Evolutionary conservation across 352 stramenopile genomes (phyloP).

Genomic region (Pythium graminicola): DNA sequence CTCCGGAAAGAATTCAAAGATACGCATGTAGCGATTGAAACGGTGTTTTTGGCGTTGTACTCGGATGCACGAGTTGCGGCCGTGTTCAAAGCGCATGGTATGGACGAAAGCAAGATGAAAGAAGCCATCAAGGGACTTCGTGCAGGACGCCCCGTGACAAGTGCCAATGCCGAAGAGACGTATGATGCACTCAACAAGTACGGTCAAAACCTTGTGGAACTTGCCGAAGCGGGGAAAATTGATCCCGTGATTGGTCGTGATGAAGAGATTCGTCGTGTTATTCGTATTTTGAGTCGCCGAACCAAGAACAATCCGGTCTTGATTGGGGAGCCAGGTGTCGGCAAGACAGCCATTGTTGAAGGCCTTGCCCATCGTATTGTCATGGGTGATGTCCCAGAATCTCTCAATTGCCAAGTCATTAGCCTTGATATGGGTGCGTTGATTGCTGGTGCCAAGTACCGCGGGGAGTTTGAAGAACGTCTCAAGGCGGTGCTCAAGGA

Average conservation of each 20-base stretch:
- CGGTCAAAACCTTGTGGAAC: conserved; percentile 90
- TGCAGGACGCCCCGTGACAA: conserved; percentile 63
- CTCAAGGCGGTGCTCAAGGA: conserved; percentile 94
- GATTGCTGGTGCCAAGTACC: conserved; percentile 96
- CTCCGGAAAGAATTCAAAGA: conserved; percentile 78
- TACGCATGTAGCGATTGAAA: conserved; percentile 67
- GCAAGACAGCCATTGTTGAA: conserved; percentile 96
- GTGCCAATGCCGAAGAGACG: conserved; percentile 78
- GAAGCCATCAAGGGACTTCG: conserved; percentile 51
- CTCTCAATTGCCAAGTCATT: conserved; percentile 86
- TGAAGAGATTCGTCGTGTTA: conserved; percentile 93
- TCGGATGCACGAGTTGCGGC: conserved; percentile 42
- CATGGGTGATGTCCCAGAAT: conserved; percentile 93
- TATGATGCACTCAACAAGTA: conserved; percentile 95
- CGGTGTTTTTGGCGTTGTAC: conserved; percentile 70
- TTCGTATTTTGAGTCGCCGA: conserved; percentile 94
- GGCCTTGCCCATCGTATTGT: conserved; percentile 96
- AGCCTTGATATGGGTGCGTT: conserved; percentile 96
- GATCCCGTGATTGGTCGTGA: conserved; percentile 98
- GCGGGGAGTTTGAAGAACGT: conserved; percentile 98
- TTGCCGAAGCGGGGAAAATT: conserved; percentile 93
- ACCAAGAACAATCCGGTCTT: conserved; percentile 98
- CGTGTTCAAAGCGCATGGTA: conserved; percentile 59
- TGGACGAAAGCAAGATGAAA: conserved; percentile 66
- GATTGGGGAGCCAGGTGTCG: conserved; percentile 94